Conservation (phyloP, 148 eudicot genomes). For the Chenopodium berlandieri region DNA sequence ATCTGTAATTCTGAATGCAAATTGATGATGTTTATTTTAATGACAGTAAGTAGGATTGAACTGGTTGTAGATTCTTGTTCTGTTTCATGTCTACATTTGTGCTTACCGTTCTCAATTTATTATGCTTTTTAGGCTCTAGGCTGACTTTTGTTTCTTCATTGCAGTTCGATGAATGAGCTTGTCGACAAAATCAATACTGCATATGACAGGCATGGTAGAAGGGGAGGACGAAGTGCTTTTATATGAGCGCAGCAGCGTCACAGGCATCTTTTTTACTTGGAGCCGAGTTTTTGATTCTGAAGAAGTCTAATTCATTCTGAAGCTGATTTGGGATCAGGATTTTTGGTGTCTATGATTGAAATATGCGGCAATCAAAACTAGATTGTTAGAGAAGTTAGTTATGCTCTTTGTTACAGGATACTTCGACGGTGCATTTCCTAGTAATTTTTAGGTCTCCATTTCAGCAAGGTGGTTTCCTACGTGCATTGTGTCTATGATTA, state of each 20-base stretch:
- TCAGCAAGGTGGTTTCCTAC: neutral
- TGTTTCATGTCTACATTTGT: neutral
- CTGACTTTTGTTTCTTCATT: slow-evolving; percentile 2
- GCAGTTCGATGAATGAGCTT: slow-evolving; percentile 87
- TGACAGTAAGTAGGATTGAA: neutral
- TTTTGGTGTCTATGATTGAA: neutral
- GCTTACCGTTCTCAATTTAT: neutral
- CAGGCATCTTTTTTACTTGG: neutral
- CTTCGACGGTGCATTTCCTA: neutral
- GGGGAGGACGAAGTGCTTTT: slow-evolving; percentile 76
- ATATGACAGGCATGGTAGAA: slow-evolving; percentile 74
- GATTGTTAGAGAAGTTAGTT: slow-evolving; percentile 4
- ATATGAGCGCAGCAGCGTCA: slow-evolving; percentile 32
- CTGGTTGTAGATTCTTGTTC: neutral
- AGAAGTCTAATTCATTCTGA: slow-evolving; percentile 11
- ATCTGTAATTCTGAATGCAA: neutral
- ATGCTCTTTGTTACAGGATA: slow-evolving; percentile 6
- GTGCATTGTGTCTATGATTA: slow-evolving; percentile 5
- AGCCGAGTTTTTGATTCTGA: slow-evolving; percentile 7
- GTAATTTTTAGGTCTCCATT: slow-evolving; percentile 14
- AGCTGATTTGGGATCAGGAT: slow-evolving; percentile 11
- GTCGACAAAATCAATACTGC: slow-evolving; percentile 87
- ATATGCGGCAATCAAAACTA: neutral
- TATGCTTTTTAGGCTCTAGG: neutral
- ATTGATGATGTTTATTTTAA: neutral